Evolutionary conservation across 371 early-diverging fungal species (phyloP).

Genomic region (Mucor circinelloides): DNA sequence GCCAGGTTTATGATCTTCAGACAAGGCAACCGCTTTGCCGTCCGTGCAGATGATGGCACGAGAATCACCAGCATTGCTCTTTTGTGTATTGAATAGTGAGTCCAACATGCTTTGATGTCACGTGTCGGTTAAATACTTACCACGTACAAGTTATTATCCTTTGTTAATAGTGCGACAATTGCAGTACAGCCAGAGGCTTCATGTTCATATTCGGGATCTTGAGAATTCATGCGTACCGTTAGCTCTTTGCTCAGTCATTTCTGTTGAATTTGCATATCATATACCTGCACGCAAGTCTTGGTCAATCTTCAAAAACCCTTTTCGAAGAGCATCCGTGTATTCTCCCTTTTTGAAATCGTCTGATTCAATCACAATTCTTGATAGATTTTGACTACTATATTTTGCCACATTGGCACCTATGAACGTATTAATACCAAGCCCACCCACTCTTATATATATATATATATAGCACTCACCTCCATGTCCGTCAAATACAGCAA

Average conservation of each 20-base stretch:
- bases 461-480: conserved; percentile 74
- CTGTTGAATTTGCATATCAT: background rate
- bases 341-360: conserved; percentile 66
- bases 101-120: background rate
- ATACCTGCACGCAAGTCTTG: conserved; percentile 72
- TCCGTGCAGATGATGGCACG: conserved; percentile 79
- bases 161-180: conserved; percentile 81
- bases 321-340: conserved; percentile 71
- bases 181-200: conserved; percentile 97
- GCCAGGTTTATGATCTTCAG: conserved; percentile 94
- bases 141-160: conserved; percentile 50
- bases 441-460: no score
- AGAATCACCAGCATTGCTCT: conserved; percentile 96
- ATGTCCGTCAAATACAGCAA: conserved; percentile 97
- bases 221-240: background rate
- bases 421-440: background rate
- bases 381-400: conserved; percentile 80
- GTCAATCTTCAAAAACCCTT: conserved; percentile 84
- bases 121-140: conserved; percentile 25
- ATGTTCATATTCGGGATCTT: conserved; percentile 68
- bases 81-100: background rate
- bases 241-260: background rate
- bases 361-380: conserved; percentile 66
- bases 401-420: conserved; percentile 79
- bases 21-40: conserved; percentile 78